Conservation (phyloP, 768 basidiomycete genomes). For the Mycena alexandri region DNA sequence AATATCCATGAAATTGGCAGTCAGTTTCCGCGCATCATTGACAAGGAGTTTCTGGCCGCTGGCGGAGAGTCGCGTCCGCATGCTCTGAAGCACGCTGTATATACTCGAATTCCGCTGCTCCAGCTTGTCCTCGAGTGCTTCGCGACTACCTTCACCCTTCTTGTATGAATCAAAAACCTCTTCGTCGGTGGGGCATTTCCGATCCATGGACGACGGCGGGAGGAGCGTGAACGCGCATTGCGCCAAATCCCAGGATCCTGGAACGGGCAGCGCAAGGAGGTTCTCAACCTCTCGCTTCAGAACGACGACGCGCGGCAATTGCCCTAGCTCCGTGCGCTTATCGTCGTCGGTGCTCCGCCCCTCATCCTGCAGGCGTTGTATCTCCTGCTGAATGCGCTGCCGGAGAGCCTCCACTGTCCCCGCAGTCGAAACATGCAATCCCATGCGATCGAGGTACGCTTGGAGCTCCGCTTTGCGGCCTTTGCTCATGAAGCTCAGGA, state of each 20-base stretch:
- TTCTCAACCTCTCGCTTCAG: slow-evolving; percentile 60
- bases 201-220: slow-evolving; percentile 25
- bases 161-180: slow-evolving; percentile 52
- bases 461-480: slow-evolving; percentile 54
- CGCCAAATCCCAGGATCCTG: slow-evolving; percentile 63
- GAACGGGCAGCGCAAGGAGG: slow-evolving; percentile 59
- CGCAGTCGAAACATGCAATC: slow-evolving; percentile 44
- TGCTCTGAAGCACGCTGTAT: slow-evolving; percentile 49
- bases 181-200: slow-evolving; percentile 54
- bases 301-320: slow-evolving; percentile 58
- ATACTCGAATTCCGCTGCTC: slow-evolving; percentile 51
- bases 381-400: slow-evolving; percentile 51
- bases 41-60: slow-evolving; percentile 51
- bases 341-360: slow-evolving; percentile 40
- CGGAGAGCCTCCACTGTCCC: slow-evolving; percentile 55
- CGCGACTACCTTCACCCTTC: slow-evolving; percentile 23
- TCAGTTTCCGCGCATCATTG: slow-evolving; percentile 56
- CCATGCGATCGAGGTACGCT: slow-evolving; percentile 56
- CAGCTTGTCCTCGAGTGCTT: slow-evolving; percentile 45
- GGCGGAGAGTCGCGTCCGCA: slow-evolving; percentile 47
- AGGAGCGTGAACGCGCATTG: slow-evolving; percentile 53
- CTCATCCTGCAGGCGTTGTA: slow-evolving; percentile 50
- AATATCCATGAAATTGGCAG: slow-evolving; percentile 61
- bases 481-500: slow-evolving; percentile 57
- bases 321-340: slow-evolving; percentile 54